Percentiles rank a stretch among this genome's conserved stretches.
phyloP scores from a whole-genome alignment of 768 basidiomycete species.

The Phlebiopsis flavidoalba region DNA sequence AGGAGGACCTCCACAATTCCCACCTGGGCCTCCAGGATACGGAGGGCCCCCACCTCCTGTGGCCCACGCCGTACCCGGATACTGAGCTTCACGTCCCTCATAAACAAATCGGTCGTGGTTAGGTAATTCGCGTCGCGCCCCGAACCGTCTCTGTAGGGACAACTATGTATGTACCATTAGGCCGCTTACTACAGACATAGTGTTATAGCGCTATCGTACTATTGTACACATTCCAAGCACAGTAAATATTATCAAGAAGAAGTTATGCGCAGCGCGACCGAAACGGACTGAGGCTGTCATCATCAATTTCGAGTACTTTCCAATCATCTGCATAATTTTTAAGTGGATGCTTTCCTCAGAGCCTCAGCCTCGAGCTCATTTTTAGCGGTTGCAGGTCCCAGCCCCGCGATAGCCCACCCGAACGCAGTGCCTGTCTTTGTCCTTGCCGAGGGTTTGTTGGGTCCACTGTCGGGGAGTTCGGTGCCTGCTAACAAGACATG shows the following conservation, averaged over 20 bases:
- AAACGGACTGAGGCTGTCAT: not conserved
- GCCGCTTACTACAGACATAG: no score
- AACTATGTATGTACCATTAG: no score
- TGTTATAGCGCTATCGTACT: no score
- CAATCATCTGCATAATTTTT: conserved; percentile 56
- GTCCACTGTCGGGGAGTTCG: conserved; percentile 24
- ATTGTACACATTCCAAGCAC: no score
- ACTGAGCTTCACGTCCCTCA: not conserved
- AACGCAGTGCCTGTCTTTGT: not conserved
- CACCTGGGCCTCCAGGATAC: conserved; percentile 4
- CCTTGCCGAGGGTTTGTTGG: conserved; percentile 9
- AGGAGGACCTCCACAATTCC: not conserved
- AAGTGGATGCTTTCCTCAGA: conserved; percentile 69
- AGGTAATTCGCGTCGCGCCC: no score
- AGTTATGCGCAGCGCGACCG: not conserved
- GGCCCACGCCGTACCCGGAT: conserved; percentile 9
- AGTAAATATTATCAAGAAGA: not conserved
- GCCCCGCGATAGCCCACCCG: not conserved
- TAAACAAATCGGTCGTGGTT: not conserved
- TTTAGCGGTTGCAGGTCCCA: conserved; percentile 36
- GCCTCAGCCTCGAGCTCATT: conserved; percentile 66
- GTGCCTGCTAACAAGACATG: conserved; percentile 14
- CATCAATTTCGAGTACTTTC: conserved; percentile 6
- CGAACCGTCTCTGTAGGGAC: no score
- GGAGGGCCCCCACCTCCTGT: conserved; percentile 3